phyloP scores from a whole-genome alignment of 2,329 filamentous ascomycete species.

The Beauveria pseudobassiana region DNA sequence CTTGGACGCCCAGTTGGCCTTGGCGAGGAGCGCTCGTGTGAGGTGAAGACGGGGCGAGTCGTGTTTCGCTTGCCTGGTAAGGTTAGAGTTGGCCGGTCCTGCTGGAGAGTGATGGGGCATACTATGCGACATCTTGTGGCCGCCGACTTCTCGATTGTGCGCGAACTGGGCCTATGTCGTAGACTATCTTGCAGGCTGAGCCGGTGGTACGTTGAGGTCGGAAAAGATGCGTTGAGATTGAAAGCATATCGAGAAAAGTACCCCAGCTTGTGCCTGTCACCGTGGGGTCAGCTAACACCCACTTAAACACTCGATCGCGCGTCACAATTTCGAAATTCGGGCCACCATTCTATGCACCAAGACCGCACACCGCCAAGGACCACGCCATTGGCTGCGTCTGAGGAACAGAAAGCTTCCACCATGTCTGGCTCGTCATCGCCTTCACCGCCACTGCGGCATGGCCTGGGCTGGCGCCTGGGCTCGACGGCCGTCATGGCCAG shows the following conservation, averaged over 20 bases:
- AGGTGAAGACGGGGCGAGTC: conserved; percentile 86
- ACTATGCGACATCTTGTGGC: conserved; percentile 34
- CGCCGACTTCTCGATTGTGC: background rate
- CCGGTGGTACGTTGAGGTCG: background rate
- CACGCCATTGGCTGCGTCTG: conserved; percentile 8
- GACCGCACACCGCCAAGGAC: conserved; percentile 1
- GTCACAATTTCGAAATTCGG: background rate
- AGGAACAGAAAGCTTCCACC: conserved; percentile 3
- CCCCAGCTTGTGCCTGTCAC: background rate
- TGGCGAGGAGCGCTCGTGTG: conserved; percentile 81
- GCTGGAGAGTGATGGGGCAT: conserved; percentile 17
- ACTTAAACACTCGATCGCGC: background rate
- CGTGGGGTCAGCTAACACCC: background rate
- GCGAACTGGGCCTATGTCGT: no score
- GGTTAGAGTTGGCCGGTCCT: conserved; percentile 5
- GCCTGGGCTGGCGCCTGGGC: conserved; percentile 61
- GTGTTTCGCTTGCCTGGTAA: conserved; percentile 73
- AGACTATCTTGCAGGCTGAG: no score
- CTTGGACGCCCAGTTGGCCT: conserved; percentile 72
- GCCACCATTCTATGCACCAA: background rate
- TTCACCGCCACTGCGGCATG: conserved; percentile 37
- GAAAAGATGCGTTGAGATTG: background rate
- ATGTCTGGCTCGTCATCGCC: conserved; percentile 15
- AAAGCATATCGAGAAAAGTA: background rate
- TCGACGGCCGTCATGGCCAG: conserved; percentile 71